phyloP scores from a whole-genome alignment of 768 basidiomycete species.

The Tylopilus rubrobrunneus region DNA sequence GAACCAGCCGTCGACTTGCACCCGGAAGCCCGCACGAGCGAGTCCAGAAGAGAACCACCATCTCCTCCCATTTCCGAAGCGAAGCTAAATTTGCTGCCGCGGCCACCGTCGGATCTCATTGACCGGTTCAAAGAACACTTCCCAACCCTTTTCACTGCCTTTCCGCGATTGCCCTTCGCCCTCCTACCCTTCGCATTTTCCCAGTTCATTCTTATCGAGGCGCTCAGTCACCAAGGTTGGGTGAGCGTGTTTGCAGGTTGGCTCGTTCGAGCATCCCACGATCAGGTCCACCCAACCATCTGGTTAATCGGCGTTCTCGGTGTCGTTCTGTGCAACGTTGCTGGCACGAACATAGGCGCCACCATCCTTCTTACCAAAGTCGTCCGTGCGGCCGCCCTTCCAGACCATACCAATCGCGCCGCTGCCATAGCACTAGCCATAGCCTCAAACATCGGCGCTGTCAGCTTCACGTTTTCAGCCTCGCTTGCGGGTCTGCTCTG shows the following conservation, averaged over 20 bases:
- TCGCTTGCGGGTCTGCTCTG: constrained; percentile 89
- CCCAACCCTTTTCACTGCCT: constrained; percentile 67
- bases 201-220: constrained; percentile 93
- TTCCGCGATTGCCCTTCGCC: constrained; percentile 73
- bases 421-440: constrained; percentile 77
- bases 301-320: constrained; percentile 70
- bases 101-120: neutral
- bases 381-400: constrained; percentile 45
- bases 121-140: constrained; percentile 36
- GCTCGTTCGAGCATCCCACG: constrained; percentile 45
- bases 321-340: constrained; percentile 74
- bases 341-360: constrained; percentile 89
- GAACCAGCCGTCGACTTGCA: neutral
- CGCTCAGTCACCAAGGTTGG: constrained; percentile 80
- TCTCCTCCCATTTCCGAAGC: too few species aligned
- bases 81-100: neutral
- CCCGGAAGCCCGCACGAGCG: neutral
- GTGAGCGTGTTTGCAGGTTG: constrained; percentile 76
- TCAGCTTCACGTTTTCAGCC: constrained; percentile 85
- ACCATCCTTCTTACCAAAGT: constrained; percentile 86
- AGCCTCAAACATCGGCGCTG: constrained; percentile 87
- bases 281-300: constrained; percentile 46
- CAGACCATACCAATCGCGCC: constrained; percentile 40
- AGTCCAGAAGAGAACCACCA: neutral
- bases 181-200: constrained; percentile 93